phyloP scores from a whole-genome alignment of 192 early-diverging fungal genomes.

The Coemansia sp. region DNA sequence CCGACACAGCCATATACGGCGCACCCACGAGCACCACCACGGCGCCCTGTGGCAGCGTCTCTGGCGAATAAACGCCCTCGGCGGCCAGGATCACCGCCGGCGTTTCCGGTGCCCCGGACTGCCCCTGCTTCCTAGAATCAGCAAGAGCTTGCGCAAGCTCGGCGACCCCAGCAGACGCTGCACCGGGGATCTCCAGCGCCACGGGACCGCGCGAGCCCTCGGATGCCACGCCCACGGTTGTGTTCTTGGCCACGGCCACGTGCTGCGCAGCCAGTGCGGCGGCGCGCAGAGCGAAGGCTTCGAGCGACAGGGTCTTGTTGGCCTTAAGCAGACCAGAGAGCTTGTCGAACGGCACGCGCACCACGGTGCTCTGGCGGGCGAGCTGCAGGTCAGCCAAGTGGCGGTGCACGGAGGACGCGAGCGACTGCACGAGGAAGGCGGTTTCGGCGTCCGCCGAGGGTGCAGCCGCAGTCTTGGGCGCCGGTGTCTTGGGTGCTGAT shows the following conservation, averaged over 20 bases:
- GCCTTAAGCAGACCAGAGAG: constrained; percentile 25
- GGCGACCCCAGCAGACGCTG: constrained; percentile 21
- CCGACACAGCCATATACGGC: constrained; percentile 25
- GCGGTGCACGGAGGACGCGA: constrained; percentile 46
- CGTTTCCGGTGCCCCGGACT: background rate
- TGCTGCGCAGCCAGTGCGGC: constrained; percentile 42
- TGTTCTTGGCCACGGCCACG: constrained; percentile 52
- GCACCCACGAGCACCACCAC: constrained; percentile 65
- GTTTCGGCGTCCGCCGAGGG: constrained; percentile 26
- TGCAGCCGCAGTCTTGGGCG: background rate
- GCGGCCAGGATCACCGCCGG: constrained; percentile 27
- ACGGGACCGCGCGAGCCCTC: constrained; percentile 43
- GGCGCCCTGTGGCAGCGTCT: constrained; percentile 54
- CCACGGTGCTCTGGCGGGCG: constrained; percentile 33
- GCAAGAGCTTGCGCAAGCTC: too few species aligned
- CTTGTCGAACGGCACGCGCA: constrained; percentile 34
- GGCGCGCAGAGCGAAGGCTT: constrained; percentile 33
- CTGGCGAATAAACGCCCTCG: constrained; percentile 50
- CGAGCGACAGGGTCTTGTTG: constrained; percentile 17
- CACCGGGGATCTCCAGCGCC: constrained; percentile 28
- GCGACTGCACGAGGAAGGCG: constrained; percentile 41
- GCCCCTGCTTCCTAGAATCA: too few species aligned
- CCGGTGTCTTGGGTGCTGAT: too few species aligned
- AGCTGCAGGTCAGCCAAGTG: constrained; percentile 36
- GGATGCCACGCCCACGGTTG: constrained; percentile 60